Conservation (phyloP, 768 basidiomycete genomes). For the Tricholoma terreum region DNA sequence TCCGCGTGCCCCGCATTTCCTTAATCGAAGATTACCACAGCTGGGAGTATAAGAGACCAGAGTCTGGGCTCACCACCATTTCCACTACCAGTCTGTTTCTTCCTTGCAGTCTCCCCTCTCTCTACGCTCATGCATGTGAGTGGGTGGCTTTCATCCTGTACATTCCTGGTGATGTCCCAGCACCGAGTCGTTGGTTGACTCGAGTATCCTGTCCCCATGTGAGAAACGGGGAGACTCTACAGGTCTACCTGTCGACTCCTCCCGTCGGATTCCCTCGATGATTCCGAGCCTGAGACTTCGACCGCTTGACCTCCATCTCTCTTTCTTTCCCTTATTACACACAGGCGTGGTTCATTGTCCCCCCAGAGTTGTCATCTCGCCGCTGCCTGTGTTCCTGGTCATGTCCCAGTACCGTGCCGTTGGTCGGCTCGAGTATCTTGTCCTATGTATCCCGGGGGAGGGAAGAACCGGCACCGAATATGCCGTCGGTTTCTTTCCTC, state of each 20-base stretch:
- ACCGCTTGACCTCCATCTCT: too few relatives aligned
- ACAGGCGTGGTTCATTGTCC: background rate
- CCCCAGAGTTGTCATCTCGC: background rate
- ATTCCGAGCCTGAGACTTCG: too few relatives aligned
- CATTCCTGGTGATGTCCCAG: background rate
- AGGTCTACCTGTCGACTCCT: too few relatives aligned
- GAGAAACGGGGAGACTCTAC: background rate
- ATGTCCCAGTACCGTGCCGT: background rate
- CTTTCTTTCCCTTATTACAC: background rate
- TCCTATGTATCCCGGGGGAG: slow-evolving; percentile 12
- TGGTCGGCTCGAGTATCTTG: slow-evolving; percentile 1
- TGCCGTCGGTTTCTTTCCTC: slow-evolving; percentile 1
- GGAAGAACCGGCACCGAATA: background rate
- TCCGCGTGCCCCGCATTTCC: background rate
- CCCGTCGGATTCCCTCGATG: too few relatives aligned
- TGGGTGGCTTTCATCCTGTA: background rate
- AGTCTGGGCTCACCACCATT: background rate
- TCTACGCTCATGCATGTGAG: too few relatives aligned
- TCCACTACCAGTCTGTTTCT: background rate
- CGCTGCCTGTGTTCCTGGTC: background rate
- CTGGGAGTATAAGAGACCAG: background rate
- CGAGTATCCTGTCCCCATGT: background rate
- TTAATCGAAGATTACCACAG: background rate
- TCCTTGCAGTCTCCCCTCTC: too few relatives aligned
- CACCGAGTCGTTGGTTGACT: background rate